Conservation (phyloP, 2,329 filamentous ascomycete species). For the Sclerotinia minor region DNA sequence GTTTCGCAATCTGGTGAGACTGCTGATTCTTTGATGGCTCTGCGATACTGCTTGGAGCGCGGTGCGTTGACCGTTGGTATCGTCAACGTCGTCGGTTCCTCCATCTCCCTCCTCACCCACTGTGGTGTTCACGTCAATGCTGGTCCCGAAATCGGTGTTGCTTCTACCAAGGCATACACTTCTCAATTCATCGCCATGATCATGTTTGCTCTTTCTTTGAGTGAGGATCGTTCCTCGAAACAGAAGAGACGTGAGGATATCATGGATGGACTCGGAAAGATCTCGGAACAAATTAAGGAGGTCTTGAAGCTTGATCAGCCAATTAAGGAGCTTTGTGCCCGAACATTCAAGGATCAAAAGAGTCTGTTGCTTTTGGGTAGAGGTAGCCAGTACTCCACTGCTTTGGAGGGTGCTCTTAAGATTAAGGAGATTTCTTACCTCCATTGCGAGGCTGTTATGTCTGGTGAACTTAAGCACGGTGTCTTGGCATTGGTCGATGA, state of each 20-base stretch:
- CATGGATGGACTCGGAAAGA: constrained; percentile 84
- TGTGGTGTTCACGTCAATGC: constrained; percentile 99
- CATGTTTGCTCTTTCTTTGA: constrained; percentile 97
- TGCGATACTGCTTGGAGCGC: constrained; percentile 96
- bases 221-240: constrained; percentile 96
- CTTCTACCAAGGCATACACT: constrained; percentile 98
- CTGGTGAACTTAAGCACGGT: constrained; percentile 98
- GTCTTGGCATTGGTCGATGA: constrained; percentile 96
- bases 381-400: constrained; percentile 95
- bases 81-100: constrained; percentile 97
- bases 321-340: constrained; percentile 92
- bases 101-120: constrained; percentile 97
- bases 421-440: constrained; percentile 99
- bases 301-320: constrained; percentile 87
- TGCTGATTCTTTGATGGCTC: constrained; percentile 93
- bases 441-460: constrained; percentile 99
- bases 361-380: constrained; percentile 88
- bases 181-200: constrained; percentile 99
- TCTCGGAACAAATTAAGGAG: constrained; percentile 89
- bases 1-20: constrained; percentile 99
- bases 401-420: constrained; percentile 95
- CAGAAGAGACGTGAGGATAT: constrained; percentile 89
- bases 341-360: constrained; percentile 96
- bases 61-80: constrained; percentile 96
- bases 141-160: constrained; percentile 97